Evolutionary conservation across 2,329 filamentous ascomycete species (phyloP).

Genomic region (Curvularia sp.): DNA sequence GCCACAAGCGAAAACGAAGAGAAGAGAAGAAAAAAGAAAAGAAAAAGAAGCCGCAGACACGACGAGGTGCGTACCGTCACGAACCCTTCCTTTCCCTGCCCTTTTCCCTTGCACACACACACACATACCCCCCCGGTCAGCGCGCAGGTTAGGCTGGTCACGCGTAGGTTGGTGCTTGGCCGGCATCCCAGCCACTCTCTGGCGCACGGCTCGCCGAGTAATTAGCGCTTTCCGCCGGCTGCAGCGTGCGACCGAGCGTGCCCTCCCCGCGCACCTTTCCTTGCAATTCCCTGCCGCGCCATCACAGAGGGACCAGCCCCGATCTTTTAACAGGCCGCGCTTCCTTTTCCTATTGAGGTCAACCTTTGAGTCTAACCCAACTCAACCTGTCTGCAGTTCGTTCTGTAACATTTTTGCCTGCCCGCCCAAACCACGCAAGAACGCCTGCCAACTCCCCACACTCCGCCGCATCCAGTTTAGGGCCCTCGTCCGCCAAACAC

Average conservation of each 20-base stretch:
- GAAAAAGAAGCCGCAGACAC: neutral
- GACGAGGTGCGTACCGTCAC: conserved; percentile 31
- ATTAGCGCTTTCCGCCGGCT: conserved; percentile 28
- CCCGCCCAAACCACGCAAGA: conserved; percentile 30
- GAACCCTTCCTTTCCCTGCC: neutral
- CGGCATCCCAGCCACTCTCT: conserved; percentile 27
- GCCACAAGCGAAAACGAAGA: neutral
- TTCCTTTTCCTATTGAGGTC: conserved; percentile 47
- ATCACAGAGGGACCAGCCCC: conserved; percentile 47
- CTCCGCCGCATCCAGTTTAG: conserved; percentile 51
- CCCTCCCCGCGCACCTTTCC: conserved; percentile 20
- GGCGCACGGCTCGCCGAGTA: conserved; percentile 23
- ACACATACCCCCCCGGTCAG: conserved; percentile 4
- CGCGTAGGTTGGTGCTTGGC: conserved; percentile 4
- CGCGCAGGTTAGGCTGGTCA: conserved; percentile 15
- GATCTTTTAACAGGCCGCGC: conserved; percentile 39
- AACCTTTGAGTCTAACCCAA: conserved; percentile 46
- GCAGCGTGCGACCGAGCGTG: conserved; percentile 43
- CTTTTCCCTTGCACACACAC: neutral
- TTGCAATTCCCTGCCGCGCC: conserved; percentile 48
- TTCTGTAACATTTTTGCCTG: conserved; percentile 43
- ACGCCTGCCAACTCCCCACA: conserved; percentile 40
- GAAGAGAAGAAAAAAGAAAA: neutral
- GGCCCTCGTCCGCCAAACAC: conserved; percentile 48
- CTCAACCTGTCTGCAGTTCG: conserved; percentile 32